Conservation (phyloP, 2,329 filamentous ascomycete genomes). For the Sporothrix pallida region DNA sequence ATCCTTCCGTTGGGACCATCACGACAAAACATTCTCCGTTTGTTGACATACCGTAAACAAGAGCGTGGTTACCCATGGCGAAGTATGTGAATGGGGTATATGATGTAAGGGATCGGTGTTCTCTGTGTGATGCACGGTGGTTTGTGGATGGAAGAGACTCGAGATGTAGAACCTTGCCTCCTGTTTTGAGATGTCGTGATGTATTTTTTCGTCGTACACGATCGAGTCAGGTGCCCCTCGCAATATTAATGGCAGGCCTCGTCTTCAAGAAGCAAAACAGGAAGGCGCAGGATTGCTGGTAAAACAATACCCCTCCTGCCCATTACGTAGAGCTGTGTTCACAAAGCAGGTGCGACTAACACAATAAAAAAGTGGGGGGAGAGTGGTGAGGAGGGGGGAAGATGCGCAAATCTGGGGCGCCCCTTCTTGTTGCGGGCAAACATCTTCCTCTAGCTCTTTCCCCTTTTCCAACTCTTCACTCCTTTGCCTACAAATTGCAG, state of each 20-base stretch:
- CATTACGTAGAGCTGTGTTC: neutral
- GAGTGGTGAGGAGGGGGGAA: neutral
- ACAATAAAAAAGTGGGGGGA: constrained; percentile 7
- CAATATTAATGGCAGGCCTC: neutral
- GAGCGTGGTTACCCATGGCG: constrained; percentile 36
- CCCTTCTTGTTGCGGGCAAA: constrained; percentile 27
- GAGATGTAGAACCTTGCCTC: too few relatives aligned
- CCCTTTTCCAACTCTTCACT: neutral
- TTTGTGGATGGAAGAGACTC: neutral
- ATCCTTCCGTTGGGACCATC: neutral
- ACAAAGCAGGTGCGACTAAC: neutral
- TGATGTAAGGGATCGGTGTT: neutral
- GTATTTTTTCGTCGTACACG: neutral
- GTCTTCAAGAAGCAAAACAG: neutral
- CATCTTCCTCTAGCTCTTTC: constrained; percentile 30
- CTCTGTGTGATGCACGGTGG: neutral
- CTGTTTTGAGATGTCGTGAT: neutral
- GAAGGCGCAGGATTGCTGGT: constrained; percentile 9
- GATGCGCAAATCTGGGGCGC: neutral
- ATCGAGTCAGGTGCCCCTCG: neutral
- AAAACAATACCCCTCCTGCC: constrained; percentile 17
- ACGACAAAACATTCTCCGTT: neutral
- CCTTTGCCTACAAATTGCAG: neutral
- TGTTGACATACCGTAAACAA: constrained; percentile 35
- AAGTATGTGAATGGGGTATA: neutral